These are phyloP conservation scores for Powellomyces hirtus DNA, from an alignment of 192 early-diverging fungal species.

Conservation along the genomic window DNA sequence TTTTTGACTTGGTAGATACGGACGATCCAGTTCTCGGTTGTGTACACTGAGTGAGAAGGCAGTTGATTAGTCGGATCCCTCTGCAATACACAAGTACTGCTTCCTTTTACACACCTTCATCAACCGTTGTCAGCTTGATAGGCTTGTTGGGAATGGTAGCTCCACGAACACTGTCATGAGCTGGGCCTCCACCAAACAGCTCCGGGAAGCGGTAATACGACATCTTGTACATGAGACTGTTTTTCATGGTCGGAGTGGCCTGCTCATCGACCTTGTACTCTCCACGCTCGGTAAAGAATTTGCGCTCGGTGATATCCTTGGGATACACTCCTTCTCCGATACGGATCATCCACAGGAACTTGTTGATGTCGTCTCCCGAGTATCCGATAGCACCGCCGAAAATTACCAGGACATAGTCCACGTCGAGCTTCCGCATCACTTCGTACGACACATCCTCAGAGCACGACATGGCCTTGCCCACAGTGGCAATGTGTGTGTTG, in stretches of 20 bases:
- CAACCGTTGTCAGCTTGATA: constrained; percentile 80
- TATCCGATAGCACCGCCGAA: constrained; percentile 98
- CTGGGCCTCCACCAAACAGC: constrained; percentile 71
- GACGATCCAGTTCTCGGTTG: constrained; percentile 96
- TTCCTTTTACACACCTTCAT: constrained; percentile 60
- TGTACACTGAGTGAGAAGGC: constrained; percentile 56
- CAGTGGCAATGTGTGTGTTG: constrained; percentile 99
- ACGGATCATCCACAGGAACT: constrained; percentile 99
- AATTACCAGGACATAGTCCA: constrained; percentile 95
- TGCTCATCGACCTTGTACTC: constrained; percentile 91
- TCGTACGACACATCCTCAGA: constrained; percentile 91
- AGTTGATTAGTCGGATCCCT: constrained; percentile 6
- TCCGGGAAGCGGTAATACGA: constrained; percentile 94
- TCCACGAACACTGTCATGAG: constrained; percentile 82
- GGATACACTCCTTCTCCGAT: constrained; percentile 98
- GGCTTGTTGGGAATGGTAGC: constrained; percentile 70
- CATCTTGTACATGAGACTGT: constrained; percentile 96
- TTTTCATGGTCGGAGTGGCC: constrained; percentile 86
- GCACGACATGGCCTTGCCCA: constrained; percentile 90
- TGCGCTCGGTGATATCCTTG: constrained; percentile 82
- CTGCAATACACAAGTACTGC: no score
- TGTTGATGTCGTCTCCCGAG: constrained; percentile 99
- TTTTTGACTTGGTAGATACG: constrained; percentile 98
- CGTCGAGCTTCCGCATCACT: constrained; percentile 88
- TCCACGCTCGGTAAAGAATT: constrained; percentile 84